A percentile compares a stretch with the other conserved stretches of the same genome.
phyloP scores from a whole-genome alignment of 2,329 filamentous ascomycete genomes.

The Escovopsis sp. region DNA sequence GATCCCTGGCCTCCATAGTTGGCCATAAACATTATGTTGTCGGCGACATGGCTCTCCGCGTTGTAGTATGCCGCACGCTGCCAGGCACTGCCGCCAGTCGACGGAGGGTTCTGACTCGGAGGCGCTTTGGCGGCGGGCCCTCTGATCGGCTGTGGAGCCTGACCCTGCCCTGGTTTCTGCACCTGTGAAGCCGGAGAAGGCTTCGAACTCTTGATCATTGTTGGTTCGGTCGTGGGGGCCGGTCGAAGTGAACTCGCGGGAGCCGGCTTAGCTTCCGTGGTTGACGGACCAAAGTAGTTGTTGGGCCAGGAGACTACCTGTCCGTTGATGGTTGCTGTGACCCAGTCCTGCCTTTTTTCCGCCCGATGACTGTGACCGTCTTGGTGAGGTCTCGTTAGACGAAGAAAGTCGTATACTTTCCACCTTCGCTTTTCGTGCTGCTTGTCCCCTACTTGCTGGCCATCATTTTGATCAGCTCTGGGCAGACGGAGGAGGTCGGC shows the following conservation, averaged over 20 bases:
- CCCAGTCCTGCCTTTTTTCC: conserved; percentile 35
- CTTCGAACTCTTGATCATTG: too few relatives aligned
- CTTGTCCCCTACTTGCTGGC: too few relatives aligned
- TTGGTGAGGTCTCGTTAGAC: too few relatives aligned
- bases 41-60: conserved; percentile 21
- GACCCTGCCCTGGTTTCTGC: too few relatives aligned
- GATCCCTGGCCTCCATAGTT: conserved; percentile 31
- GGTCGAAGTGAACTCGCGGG: too few relatives aligned
- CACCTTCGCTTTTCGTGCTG: too few relatives aligned
- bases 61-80: conserved; percentile 31
- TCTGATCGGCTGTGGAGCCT: too few relatives aligned
- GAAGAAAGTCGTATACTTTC: too few relatives aligned
- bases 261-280: not conserved
- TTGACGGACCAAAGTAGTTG: conserved; percentile 30
- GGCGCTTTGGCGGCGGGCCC: conserved; percentile 1
- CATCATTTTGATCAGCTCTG: too few relatives aligned
- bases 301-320: conserved; percentile 44
- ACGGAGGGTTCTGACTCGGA: not conserved
- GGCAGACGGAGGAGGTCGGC: too few relatives aligned
- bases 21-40: conserved; percentile 33
- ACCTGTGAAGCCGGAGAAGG: too few relatives aligned
- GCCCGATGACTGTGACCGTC: conserved; percentile 27
- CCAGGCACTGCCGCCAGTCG: conserved; percentile 18
- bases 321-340: conserved; percentile 45
- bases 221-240: not conserved